These are phyloP conservation scores for Kazachstania kunashirensis DNA, from an alignment of 805 yeast species.

Conservation along the genomic window DNA sequence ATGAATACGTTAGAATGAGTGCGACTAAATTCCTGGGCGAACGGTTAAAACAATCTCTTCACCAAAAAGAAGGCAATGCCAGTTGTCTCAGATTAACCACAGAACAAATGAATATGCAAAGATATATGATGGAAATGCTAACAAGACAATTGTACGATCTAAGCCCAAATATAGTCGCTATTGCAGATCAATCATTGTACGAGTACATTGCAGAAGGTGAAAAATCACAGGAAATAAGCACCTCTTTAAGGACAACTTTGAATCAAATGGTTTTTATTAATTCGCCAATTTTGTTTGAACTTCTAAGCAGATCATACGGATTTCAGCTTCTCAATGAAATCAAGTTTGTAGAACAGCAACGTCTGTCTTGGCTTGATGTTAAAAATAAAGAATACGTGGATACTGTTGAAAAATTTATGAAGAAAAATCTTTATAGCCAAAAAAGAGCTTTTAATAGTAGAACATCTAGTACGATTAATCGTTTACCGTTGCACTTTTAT, in stretches of 20 bases:
- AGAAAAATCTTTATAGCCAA: background rate
- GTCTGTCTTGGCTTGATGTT: conserved; percentile 54
- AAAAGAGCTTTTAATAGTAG: background rate
- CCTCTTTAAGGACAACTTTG: conserved; percentile 22
- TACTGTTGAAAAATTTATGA: conserved; percentile 37
- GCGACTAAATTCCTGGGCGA: conserved; percentile 46
- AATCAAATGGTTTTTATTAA: conserved; percentile 42
- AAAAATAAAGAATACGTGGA: conserved; percentile 39
- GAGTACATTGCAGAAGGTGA: conserved; percentile 40
- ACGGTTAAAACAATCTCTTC: conserved; percentile 12
- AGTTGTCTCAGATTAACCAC: conserved; percentile 2
- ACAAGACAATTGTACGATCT: conserved; percentile 65
- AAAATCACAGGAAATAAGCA: conserved; percentile 15
- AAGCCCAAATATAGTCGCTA: conserved; percentile 42
- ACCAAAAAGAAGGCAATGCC: background rate
- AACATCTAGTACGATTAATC: conserved; percentile 7
- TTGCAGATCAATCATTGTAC: conserved; percentile 47
- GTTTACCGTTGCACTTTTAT: conserved; percentile 60
- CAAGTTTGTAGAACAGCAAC: conserved; percentile 54
- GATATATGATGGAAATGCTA: conserved; percentile 35
- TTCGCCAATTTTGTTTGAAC: conserved; percentile 49
- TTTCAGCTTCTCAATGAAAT: conserved; percentile 51
- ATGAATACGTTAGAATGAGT: conserved; percentile 40
- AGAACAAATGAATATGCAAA: conserved; percentile 4
- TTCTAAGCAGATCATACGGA: conserved; percentile 60